Evolutionary conservation across 148 eudicot genomes (phyloP).

Genomic region (Rheum nobile): DNA sequence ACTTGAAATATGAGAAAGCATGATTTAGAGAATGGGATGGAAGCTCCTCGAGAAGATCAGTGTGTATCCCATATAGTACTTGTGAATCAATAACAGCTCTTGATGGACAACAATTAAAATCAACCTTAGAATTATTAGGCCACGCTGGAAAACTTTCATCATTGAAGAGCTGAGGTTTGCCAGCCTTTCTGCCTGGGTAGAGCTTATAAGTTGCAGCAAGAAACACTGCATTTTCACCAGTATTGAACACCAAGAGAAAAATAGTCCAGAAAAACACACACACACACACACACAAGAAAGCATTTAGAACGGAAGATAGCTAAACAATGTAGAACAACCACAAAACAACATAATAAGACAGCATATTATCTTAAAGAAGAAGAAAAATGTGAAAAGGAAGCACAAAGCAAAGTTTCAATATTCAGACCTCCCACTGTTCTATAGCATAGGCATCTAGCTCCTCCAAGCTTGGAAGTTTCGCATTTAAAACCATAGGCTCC

Average conservation of each 20-base stretch:
- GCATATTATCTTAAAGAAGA: not conserved
- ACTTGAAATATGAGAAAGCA: slow-evolving; percentile 11
- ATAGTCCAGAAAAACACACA: not conserved
- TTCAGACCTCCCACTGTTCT: slow-evolving; percentile 84
- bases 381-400: slow-evolving; percentile 10
- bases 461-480: slow-evolving; percentile 68
- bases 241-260: slow-evolving; percentile 10
- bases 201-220: slow-evolving; percentile 89
- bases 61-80: not conserved
- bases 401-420: slow-evolving; percentile 7
- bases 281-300: not conserved
- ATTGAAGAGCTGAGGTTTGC: slow-evolving; percentile 76
- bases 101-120: not conserved
- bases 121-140: slow-evolving; percentile 81
- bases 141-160: slow-evolving; percentile 92
- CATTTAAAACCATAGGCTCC: slow-evolving; percentile 69
- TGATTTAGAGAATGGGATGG: not conserved
- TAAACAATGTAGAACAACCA: not conserved
- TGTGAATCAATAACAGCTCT: not conserved
- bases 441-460: slow-evolving; percentile 72
- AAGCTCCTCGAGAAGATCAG: not conserved
- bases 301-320: not conserved
- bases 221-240: slow-evolving; percentile 54
- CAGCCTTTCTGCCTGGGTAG: slow-evolving; percentile 60
- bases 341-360: not conserved